Percentiles rank a stretch among this genome's conserved stretches.
Conservation (phyloP, 2,329 filamentous ascomycete species). For the Trichophyton equinum region DNA sequence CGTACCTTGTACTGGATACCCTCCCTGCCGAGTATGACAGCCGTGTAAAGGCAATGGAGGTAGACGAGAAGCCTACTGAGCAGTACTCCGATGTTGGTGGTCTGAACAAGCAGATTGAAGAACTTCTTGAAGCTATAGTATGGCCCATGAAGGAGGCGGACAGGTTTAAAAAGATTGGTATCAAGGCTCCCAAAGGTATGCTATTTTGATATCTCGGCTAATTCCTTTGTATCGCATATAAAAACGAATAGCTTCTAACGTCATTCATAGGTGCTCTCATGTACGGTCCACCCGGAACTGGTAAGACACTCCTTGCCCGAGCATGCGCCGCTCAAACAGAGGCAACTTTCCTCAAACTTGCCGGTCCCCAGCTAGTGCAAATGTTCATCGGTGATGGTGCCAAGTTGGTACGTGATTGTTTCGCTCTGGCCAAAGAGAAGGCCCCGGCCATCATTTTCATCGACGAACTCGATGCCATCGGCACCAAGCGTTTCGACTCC, state of each 20-base stretch:
- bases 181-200: constrained; percentile 96
- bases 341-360: constrained; percentile 95
- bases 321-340: constrained; percentile 97
- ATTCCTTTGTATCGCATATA: constrained; percentile 1
- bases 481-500: constrained; percentile 96
- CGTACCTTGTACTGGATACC: constrained; percentile 92
- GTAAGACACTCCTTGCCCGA: constrained; percentile 57
- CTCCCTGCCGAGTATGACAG: constrained; percentile 97
- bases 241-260: neutral
- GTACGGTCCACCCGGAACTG: constrained; percentile 58
- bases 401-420: constrained; percentile 94
- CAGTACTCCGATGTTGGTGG: constrained; percentile 98
- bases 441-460: constrained; percentile 99
- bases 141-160: constrained; percentile 99
- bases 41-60: constrained; percentile 98
- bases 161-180: constrained; percentile 98
- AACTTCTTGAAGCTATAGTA: constrained; percentile 94
- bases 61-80: constrained; percentile 98
- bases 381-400: constrained; percentile 99
- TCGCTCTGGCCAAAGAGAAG: constrained; percentile 96
- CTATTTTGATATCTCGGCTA: constrained; percentile 10
- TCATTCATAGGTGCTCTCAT: constrained; percentile 69
- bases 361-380: constrained; percentile 92
- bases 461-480: constrained; percentile 94
- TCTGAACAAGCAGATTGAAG: constrained; percentile 96